These are phyloP conservation scores for Suillus ampliporus DNA, from an alignment of 768 basidiomycete species.

Conservation along the genomic window DNA sequence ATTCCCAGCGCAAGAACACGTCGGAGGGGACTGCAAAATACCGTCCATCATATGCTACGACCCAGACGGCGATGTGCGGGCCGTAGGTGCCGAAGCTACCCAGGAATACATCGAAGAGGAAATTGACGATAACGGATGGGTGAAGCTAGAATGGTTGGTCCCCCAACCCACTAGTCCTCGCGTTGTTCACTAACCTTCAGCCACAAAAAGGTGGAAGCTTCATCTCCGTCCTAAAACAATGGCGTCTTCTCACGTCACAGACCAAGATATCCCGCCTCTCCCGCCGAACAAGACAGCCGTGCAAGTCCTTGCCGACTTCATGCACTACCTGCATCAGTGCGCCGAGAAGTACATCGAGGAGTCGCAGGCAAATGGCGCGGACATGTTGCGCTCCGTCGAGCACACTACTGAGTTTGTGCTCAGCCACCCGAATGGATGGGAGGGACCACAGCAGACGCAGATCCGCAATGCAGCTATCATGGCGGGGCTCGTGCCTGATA, in stretches of 20 bases:
- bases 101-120: constrained; percentile 42
- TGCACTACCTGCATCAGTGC: constrained; percentile 51
- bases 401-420: constrained; percentile 50
- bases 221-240: constrained; percentile 37
- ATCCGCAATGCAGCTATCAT: constrained; percentile 50
- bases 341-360: constrained; percentile 51
- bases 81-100: constrained; percentile 52
- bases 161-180: not conserved
- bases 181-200: constrained; percentile 14
- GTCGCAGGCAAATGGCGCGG: constrained; percentile 46
- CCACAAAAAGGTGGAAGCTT: constrained; percentile 39
- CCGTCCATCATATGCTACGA: constrained; percentile 57
- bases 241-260: constrained; percentile 27
- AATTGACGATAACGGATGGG: constrained; percentile 45
- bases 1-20: constrained; percentile 51
- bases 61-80: constrained; percentile 41
- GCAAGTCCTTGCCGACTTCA: constrained; percentile 55
- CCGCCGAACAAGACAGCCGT: constrained; percentile 48
- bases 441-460: constrained; percentile 47
- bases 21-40: constrained; percentile 56
- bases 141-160: constrained; percentile 38
- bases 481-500: constrained; percentile 47
- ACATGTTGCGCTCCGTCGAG: constrained; percentile 49
- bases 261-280: constrained; percentile 46
- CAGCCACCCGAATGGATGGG: constrained; percentile 56